Base-by-base conservation (phyloP, 2,329 filamentous ascomycete species). In the Neonectria ditissima region DNA sequence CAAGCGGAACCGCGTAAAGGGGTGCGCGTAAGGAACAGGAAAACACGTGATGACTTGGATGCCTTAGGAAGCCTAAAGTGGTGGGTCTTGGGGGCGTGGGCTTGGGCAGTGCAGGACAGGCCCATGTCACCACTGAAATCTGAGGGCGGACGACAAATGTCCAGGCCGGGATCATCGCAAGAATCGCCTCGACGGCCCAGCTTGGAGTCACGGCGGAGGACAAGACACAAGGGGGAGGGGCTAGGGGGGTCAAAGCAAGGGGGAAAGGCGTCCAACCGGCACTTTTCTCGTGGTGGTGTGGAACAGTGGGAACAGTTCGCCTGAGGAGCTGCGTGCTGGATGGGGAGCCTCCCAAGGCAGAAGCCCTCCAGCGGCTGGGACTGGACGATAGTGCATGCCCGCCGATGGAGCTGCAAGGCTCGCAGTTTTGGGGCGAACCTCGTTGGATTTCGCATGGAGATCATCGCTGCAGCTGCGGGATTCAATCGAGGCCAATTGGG, bases 371-470 rank as follows among this genome's bases (percentile, higher is more conserved):
- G 48, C 39, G 39, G 57, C 62, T 74, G 72, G 68, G 72, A 74
- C 69, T 71, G 66, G 59, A 69, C 65, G 72, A 65, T 74, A 74
- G 56, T 58, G 66, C 68, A 69, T 72, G 66, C 60, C 66, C 52
- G 62, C 32, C 62, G 60, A 72, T 58, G 66, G 61, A 65, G 65
- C 69, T 70, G 65, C 69, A 65, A 73, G 68, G 63, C 72, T 66
- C 51, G 64, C 58, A 54, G 34, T 39, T 62, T 32, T 20, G 43
- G 63, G 16, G 47, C 59, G 51, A 70, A 59, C 59, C 62, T 69
- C 58, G 55, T 62, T 55, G 44, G 65, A 59, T 67, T 68, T 69
- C 62, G 47, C 64, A 66, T 65, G 41, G 55, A 45, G 41, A 45
- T 20, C 45, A 66, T 62, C 55, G 52, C 16, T 30, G 48, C 55